A percentile compares a stretch with the other conserved stretches of the same genome.
Conservation (phyloP, 2,329 filamentous ascomycete genomes). For the Colletotrichum eleusines region DNA sequence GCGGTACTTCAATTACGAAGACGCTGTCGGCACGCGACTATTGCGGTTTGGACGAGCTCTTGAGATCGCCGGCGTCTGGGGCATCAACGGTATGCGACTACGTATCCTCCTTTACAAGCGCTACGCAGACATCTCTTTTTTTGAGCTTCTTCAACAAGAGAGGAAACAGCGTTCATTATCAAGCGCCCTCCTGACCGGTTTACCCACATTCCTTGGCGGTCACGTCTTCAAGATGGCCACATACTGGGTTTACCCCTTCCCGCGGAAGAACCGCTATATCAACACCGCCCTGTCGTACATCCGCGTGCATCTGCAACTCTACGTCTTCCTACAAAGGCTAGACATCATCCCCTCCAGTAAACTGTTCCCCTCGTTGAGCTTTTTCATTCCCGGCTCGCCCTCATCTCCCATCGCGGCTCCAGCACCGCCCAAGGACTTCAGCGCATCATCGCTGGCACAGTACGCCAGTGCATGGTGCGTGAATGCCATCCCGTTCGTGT, state of each 20-base stretch:
- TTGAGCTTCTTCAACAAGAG: slow-evolving; percentile 56
- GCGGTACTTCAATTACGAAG: slow-evolving; percentile 62
- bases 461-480: slow-evolving; percentile 60
- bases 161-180: slow-evolving; percentile 49
- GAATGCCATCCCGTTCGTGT: slow-evolving; percentile 60
- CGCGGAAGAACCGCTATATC: slow-evolving; percentile 41
- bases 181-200: slow-evolving; percentile 53
- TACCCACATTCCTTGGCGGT: slow-evolving; percentile 55
- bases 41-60: slow-evolving; percentile 51
- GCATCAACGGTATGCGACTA: slow-evolving; percentile 64
- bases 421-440: slow-evolving; percentile 55
- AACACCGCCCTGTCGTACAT: slow-evolving; percentile 53
- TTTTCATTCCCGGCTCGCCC: slow-evolving; percentile 67
- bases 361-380: slow-evolving; percentile 60
- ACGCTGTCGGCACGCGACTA: slow-evolving; percentile 57
- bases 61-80: slow-evolving; percentile 62
- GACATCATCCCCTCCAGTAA: slow-evolving; percentile 58
- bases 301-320: slow-evolving; percentile 64
- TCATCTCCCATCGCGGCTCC: slow-evolving; percentile 64
- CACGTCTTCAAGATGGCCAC: slow-evolving; percentile 49
- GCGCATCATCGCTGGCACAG: slow-evolving; percentile 52
- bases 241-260: slow-evolving; percentile 41
- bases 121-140: slow-evolving; percentile 63
- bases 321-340: slow-evolving; percentile 64
- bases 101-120: slow-evolving; percentile 67